phyloP scores from a whole-genome alignment of 306 rosid species.

The Quercus wislizeni region DNA sequence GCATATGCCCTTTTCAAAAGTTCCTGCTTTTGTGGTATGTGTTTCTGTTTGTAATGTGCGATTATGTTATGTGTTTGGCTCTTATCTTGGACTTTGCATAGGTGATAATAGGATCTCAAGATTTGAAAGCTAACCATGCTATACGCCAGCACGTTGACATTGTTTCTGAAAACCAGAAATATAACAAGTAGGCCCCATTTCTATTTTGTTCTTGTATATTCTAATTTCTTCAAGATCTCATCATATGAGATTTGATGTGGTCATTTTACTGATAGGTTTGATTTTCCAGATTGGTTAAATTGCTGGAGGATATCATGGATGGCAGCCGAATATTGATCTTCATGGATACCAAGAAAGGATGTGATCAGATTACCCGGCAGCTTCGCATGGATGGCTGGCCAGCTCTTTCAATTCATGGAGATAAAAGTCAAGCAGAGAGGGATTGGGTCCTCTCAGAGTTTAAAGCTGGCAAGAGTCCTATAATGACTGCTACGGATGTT shows the following conservation, averaged over 20 bases:
- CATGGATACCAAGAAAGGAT: conserved; percentile 98
- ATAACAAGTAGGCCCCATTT: conserved; percentile 64
- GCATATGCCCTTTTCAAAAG: not conserved
- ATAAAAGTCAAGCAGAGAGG: conserved; percentile 99
- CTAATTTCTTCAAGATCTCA: conserved; percentile 6
- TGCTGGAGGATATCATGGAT: conserved; percentile 98
- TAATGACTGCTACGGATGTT: conserved; percentile 99
- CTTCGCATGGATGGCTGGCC: conserved; percentile 99
- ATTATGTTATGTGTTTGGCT: not conserved
- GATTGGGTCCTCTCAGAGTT: conserved; percentile 99
- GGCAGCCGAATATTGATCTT: conserved; percentile 95
- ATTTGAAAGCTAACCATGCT: conserved; percentile 93
- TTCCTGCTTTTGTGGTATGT: not conserved
- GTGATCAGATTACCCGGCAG: conserved; percentile 94
- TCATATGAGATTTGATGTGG: not conserved
- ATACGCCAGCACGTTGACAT: conserved; percentile 91
- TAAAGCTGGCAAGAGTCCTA: conserved; percentile 96
- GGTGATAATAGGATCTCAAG: conserved; percentile 88
- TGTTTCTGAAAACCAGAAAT: conserved; percentile 94
- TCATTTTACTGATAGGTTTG: conserved; percentile 21
- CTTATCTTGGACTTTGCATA: conserved; percentile 34
- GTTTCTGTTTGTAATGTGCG: not conserved
- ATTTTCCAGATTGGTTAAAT: conserved; percentile 76
- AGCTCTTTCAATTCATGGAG: conserved; percentile 97
- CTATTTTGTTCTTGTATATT: conserved; percentile 19